phyloP scores from a whole-genome alignment of 1,284 basidiomycete genomes.

The Neonothopanus nambi region DNA sequence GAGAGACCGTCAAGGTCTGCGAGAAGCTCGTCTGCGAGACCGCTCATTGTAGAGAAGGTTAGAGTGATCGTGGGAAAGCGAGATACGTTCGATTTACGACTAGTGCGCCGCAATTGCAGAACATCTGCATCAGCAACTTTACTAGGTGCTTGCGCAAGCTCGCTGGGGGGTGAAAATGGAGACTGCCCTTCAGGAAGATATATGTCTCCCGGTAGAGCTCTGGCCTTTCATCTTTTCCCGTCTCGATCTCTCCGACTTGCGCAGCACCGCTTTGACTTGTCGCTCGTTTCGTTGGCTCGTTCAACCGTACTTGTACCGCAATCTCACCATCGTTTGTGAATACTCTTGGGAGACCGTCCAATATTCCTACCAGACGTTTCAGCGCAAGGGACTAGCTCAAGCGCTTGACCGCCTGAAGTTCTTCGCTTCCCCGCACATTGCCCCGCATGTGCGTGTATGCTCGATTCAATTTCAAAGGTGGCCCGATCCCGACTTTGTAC shows the following conservation, averaged over 20 bases:
- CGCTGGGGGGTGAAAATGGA: neutral
- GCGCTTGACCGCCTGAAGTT: conserved; percentile 13
- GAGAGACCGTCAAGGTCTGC: conserved; percentile 83
- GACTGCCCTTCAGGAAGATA: neutral
- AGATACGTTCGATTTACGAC: too few relatives aligned
- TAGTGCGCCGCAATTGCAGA: too few relatives aligned
- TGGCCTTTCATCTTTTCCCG: conserved; percentile 11
- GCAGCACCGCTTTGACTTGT: conserved; percentile 13
- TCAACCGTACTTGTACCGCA: conserved; percentile 9
- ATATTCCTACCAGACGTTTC: conserved; percentile 6
- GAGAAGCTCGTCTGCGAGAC: conserved; percentile 84
- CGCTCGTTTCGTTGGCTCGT: conserved; percentile 13
- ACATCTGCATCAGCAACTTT: too few relatives aligned
- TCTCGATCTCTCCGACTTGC: conserved; percentile 6
- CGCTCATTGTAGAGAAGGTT: conserved; percentile 50
- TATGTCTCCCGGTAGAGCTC: conserved; percentile 15
- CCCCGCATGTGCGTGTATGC: conserved; percentile 14
- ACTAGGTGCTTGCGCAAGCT: neutral
- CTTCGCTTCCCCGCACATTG: conserved; percentile 12
- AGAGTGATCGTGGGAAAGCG: too few relatives aligned
- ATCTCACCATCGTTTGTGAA: conserved; percentile 14
- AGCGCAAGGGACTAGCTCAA: conserved; percentile 9
- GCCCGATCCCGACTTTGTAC: conserved; percentile 10
- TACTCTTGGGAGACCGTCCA: conserved; percentile 9
- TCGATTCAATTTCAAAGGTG: conserved; percentile 10